Conservation (phyloP, 176 grass and related monocot genomes). For the Lolium multiflorum region DNA sequence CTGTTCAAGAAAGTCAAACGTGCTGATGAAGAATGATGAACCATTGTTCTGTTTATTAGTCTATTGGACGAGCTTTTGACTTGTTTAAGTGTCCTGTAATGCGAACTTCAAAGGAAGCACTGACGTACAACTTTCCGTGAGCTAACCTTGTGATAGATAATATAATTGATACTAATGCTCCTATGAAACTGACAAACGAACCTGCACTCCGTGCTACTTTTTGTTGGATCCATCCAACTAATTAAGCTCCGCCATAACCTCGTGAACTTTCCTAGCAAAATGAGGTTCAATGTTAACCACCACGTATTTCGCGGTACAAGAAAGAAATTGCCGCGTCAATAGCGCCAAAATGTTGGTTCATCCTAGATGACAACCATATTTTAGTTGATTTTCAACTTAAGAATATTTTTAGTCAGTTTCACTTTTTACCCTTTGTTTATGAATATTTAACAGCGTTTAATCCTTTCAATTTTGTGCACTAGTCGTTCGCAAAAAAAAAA, state of each 20-base stretch:
- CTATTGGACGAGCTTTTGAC: constrained; percentile 24
- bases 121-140: constrained; percentile 37
- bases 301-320: background rate
- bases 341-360: background rate
- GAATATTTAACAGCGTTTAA: no score
- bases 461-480: no score
- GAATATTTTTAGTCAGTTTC: background rate
- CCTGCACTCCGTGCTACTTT: constrained; percentile 53
- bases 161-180: constrained; percentile 41
- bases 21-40: background rate
- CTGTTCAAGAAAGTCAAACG: background rate
- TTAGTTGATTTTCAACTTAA: no score
- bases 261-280: background rate
- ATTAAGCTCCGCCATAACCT: constrained; percentile 17
- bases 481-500: no score
- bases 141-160: constrained; percentile 43
- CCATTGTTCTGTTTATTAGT: constrained; percentile 13
- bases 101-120: constrained; percentile 47
- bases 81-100: constrained; percentile 40
- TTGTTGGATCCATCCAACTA: constrained; percentile 45
- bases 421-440: background rate
- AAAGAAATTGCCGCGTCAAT: background rate
- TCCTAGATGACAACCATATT: background rate
- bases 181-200: constrained; percentile 54
- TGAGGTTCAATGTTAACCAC: background rate